Evolutionary conservation across 495 filamentous ascomycete genomes (phyloP), one percentile per base, ranked within the genome.

Genomic region (Neurospora africana): DNA sequence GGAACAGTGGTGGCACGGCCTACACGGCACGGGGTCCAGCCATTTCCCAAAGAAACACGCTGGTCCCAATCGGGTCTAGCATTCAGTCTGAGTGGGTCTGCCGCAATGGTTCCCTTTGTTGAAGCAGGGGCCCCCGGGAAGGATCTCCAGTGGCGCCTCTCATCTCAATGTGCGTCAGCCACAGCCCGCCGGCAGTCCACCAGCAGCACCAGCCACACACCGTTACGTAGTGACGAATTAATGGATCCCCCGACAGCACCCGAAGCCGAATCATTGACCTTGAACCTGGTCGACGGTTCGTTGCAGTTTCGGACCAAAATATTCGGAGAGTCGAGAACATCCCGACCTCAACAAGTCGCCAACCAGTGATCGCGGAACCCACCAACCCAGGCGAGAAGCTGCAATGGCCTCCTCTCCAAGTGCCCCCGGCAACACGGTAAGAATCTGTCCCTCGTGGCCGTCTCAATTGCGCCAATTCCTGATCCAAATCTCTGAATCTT

Each of bases 341-440:
- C 53, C 21, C 21, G 23, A 27, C 47, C 47, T 61, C 53, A 30
- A 61, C 53, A 61, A 61, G 53, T 61, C 13, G 21, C 53, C 53
- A 61, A 61, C 53, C 13, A 3, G 47, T 30, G 47, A 58, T 58
- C 13, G 47, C 44, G 47, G 47, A 27, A 17, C 47, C 23, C 47
- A 30, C 23, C 47, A 27, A 61, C 53, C 23, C 53, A 61, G 23
- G 53, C 53, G 53, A 61, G 53, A 44, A 72, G 36, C 69, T 70
- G 36, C 71, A 70, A 77, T 77, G 76, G 70, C 76, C 70, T 69
- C 37, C 38, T 71, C 74, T 68, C 43, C 71, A 43, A 67, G 70
- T 68, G 53, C 72, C 6, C 72, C 58, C 72, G 72, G 69, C 72
- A 73, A 72, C 70, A 71, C 71, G 68, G 76, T 78, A 75, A 75